Base-by-base conservation (phyloP, 2,329 filamentous ascomycete genomes). In the Aureobasidium sp. region DNA sequence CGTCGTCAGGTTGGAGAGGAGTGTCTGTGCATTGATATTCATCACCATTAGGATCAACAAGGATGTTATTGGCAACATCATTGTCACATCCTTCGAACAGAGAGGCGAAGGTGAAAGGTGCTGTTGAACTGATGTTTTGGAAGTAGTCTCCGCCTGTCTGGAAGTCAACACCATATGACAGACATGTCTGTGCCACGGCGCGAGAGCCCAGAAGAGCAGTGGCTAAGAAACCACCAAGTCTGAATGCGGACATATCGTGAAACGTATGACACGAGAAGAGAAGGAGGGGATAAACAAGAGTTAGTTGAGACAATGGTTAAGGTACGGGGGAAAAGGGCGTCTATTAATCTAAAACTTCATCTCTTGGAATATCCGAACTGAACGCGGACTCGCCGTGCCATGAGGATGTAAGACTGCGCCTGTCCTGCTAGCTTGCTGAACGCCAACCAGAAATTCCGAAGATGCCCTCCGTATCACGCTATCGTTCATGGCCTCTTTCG, bases 91-190 rank as follows among this genome's bases (percentile, higher is more conserved):
- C 76, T 55, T 73, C 67, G 63, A 79, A 80, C 47, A 77, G 73
- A 4, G 75, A 75, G 5, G 78, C 74, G 26, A 74, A 74, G 20
- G 75, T 77, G 65, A 79, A 80, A 5, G 67, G 66, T 2, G 77
- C 75, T 3, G 67, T 69, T 0, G 75, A 78, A 17, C 70, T 67
- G 10, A 72, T 71, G 66, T 79, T 78, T 67, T 79, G 78, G 67
- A 79, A 80, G 68, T 79, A 80, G 20, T 68, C 65, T 2, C 72
- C 73, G 39, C 74, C 76, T 65, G 76, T 73, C 51, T 76, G 67
- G 61, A 77, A 80, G 65, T 80, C 78, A 20, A 72, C 66, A 50
- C 71, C 71, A 53, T 66, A 73, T 17, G 68, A 69, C 29, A 67
- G 63, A 61, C 71, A 73, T 20, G 59, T 59, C 41, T 59, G 62